phyloP scores from a whole-genome alignment of 805 yeast genomes.

The Wickerhamiella kazuoi region DNA sequence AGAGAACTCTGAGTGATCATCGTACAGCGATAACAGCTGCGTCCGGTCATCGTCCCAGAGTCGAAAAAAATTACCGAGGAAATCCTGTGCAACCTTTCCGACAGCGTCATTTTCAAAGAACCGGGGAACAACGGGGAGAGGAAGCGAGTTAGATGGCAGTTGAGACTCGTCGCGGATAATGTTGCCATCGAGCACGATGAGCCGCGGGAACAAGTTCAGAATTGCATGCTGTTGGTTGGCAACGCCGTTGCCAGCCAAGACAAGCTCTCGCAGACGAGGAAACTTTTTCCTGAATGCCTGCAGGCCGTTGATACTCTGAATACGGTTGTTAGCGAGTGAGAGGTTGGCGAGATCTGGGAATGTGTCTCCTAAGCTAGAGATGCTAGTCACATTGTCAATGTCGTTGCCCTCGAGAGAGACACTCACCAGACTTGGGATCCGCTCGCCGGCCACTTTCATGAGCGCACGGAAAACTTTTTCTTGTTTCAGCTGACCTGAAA shows the following conservation, averaged over 20 bases:
- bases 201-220: slow-evolving; percentile 57
- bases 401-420: slow-evolving; percentile 37
- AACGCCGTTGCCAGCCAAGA: slow-evolving; percentile 67
- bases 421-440: slow-evolving; percentile 37
- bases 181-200: slow-evolving; percentile 62
- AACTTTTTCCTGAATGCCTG: slow-evolving; percentile 69
- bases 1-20: slow-evolving; percentile 72
- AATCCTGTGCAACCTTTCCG: slow-evolving; percentile 55
- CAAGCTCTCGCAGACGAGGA: slow-evolving; percentile 51
- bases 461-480: slow-evolving; percentile 82
- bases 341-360: slow-evolving; percentile 66
- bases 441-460: slow-evolving; percentile 57
- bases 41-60: slow-evolving; percentile 68
- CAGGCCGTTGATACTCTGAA: slow-evolving; percentile 38
- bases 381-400: slow-evolving; percentile 39
- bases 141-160: slow-evolving; percentile 22
- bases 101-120: slow-evolving; percentile 69
- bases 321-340: slow-evolving; percentile 60
- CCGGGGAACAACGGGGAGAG: slow-evolving; percentile 32
- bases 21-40: slow-evolving; percentile 56
- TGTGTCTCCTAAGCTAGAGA: slow-evolving; percentile 49
- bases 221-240: slow-evolving; percentile 34
- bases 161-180: slow-evolving; percentile 57
- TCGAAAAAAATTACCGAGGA: slow-evolving; percentile 54
- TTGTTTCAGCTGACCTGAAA: slow-evolving; percentile 40